Percentiles rank a stretch among this genome's conserved stretches.
Conservation (phyloP, 257 asterid species). For the Datura wrightii region DNA sequence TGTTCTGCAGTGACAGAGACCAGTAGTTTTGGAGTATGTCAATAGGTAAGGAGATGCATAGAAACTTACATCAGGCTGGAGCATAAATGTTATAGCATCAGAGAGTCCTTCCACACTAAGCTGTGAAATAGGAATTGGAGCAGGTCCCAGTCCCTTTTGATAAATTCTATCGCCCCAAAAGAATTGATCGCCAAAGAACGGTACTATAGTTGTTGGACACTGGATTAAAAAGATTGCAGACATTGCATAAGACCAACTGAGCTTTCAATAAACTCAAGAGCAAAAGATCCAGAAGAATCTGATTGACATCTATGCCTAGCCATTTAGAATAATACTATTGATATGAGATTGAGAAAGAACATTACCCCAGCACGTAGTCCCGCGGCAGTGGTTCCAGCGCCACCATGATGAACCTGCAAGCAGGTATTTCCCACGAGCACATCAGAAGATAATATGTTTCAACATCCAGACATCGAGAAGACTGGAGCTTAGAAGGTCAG, state of each 20-base stretch:
- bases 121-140: constrained; percentile 86
- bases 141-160: constrained; percentile 83
- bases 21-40: not conserved
- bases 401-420: constrained; percentile 94
- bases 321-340: constrained; percentile 1
- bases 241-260: constrained; percentile 1
- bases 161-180: constrained; percentile 93
- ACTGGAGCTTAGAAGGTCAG: not conserved
- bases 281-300: not conserved
- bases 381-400: constrained; percentile 98
- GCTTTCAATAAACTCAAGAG: not conserved
- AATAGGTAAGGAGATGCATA: not conserved
- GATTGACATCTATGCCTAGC: not conserved
- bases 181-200: constrained; percentile 96
- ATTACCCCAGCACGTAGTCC: constrained; percentile 96
- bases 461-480: not conserved
- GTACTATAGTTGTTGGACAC: constrained; percentile 98
- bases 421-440: constrained; percentile 29
- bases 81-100: constrained; percentile 92
- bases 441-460: constrained; percentile 18
- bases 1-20: constrained; percentile 2
- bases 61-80: constrained; percentile 77
- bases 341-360: not conserved
- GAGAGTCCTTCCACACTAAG: constrained; percentile 77
- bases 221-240: constrained; percentile 44